Evolutionary conservation across 768 basidiomycete genomes (phyloP).

Genomic region (Kwoniella heveanensis): DNA sequence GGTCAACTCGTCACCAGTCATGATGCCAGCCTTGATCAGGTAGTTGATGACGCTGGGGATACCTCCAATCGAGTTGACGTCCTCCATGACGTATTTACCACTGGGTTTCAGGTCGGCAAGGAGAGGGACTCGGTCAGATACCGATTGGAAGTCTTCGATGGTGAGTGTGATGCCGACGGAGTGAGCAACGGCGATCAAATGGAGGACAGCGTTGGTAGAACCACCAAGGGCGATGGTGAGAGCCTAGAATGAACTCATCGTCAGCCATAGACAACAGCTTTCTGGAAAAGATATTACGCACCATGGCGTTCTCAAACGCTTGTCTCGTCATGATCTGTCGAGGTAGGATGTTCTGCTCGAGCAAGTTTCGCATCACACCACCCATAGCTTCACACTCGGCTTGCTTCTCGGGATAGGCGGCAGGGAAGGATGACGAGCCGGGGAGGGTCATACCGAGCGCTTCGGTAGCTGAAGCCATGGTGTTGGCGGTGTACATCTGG

Average conservation of each 20-base stretch:
- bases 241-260: constrained; percentile 61
- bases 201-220: constrained; percentile 95
- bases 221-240: constrained; percentile 96
- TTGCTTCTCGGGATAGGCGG: constrained; percentile 84
- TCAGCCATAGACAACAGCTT: too few species aligned
- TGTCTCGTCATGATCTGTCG: constrained; percentile 94
- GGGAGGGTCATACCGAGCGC: constrained; percentile 94
- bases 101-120: constrained; percentile 95
- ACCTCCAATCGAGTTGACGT: constrained; percentile 92
- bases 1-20: constrained; percentile 87
- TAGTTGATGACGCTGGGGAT: constrained; percentile 87
- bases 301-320: constrained; percentile 98
- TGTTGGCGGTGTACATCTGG: constrained; percentile 97
- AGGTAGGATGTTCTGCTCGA: constrained; percentile 89
- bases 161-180: constrained; percentile 86
- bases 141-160: constrained; percentile 88
- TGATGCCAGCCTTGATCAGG: constrained; percentile 79
- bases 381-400: constrained; percentile 82
- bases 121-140: constrained; percentile 91
- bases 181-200: constrained; percentile 94
- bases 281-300: too few species aligned
- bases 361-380: constrained; percentile 76
- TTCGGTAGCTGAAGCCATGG: constrained; percentile 95
- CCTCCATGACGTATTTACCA: constrained; percentile 98
- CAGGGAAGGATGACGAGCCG: constrained; percentile 95